Evolutionary conservation across 192 early-diverging fungal species (phyloP), one percentile per base, ranked within the genome.

Genomic region (Lunasporangiospora selenospora): DNA sequence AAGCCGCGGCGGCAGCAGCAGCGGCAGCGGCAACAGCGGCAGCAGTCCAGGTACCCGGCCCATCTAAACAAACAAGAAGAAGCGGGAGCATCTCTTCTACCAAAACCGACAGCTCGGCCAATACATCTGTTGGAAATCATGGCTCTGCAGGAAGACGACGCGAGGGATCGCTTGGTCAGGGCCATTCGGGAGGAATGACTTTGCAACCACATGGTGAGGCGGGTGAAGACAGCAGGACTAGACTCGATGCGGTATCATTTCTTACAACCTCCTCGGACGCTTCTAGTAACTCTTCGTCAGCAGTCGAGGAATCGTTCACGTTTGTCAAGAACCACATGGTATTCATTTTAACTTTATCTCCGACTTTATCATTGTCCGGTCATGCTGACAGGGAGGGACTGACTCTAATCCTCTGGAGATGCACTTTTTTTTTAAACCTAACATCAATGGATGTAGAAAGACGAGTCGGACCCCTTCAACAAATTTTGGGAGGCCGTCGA

Each of bases 391-490:
- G 58, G 12, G 65, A 61, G 32, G 65, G 51, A 45, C 51, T 46
- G 10, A 60, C 58, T 40, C 58, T 67, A 57, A 33, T 67, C 16
- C 27, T 67, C 16, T 21, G 46, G 36, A 37, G 23, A 37, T 33
- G 26, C 34, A 65, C 57, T 61, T 54, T 60, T 50, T 42, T 37
- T 3, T 33, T 41, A 29, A 52, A 56, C 49, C 36, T 61, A 58
- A 56, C 29, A 12, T 19, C n/a, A 32, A 50, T 19, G 44, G 12
- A 10, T 54, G 38, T 61, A 76, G 77, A 73, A 85, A 26, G 87
- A 89, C 13, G 85, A 87, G n/a, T 76, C 86, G n/a, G 92, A 91
- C 78, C 92, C 90, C 10, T 93, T 93, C 66, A 88, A 91, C 62
- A 90, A 87, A 53, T 93, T 93, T 53, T 92, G 88, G 88, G 85